A percentile compares a stretch with the other conserved stretches of the same genome.
phyloP scores from a whole-genome alignment of 2,329 filamentous ascomycete species.

The Coniochaeta sp. region DNA sequence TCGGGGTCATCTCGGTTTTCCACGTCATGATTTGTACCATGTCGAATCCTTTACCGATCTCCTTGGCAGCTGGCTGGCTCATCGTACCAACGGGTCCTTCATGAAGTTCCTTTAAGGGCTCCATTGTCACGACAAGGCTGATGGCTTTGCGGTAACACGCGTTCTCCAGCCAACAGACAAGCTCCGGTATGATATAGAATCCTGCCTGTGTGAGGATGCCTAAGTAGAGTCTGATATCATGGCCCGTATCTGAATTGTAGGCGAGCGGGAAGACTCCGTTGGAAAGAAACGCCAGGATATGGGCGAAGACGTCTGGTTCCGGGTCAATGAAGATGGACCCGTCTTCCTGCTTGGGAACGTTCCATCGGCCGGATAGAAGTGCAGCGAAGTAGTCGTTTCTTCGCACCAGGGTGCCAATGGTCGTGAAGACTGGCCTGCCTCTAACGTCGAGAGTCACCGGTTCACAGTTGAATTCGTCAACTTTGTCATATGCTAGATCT shows the following conservation, averaged over 20 bases:
- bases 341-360: slow-evolving; percentile 8
- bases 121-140: not conserved
- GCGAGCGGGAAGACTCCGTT: slow-evolving; percentile 25
- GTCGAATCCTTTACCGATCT: too few relatives aligned
- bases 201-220: slow-evolving; percentile 22
- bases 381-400: slow-evolving; percentile 8
- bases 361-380: slow-evolving; percentile 4
- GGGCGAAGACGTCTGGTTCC: slow-evolving; percentile 25
- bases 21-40: too few relatives aligned
- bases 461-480: not conserved
- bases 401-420: slow-evolving; percentile 9
- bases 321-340: slow-evolving; percentile 29
- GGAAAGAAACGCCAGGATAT: slow-evolving; percentile 27
- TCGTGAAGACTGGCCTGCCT: slow-evolving; percentile 10
- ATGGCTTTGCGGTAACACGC: slow-evolving; percentile 6
- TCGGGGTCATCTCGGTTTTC: too few relatives aligned
- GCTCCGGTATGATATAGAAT: slow-evolving; percentile 20
- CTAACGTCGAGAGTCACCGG: slow-evolving; percentile 8
- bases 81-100: not conserved
- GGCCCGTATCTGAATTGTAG: slow-evolving; percentile 19
- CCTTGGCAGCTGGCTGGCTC: not conserved
- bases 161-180: slow-evolving; percentile 16
- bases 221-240: slow-evolving; percentile 26
- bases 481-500: not conserved
- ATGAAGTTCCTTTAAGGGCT: not conserved